phyloP scores from a whole-genome alignment of 2,329 filamentous ascomycete species.

The Neofusicoccum kwambonambiense region DNA sequence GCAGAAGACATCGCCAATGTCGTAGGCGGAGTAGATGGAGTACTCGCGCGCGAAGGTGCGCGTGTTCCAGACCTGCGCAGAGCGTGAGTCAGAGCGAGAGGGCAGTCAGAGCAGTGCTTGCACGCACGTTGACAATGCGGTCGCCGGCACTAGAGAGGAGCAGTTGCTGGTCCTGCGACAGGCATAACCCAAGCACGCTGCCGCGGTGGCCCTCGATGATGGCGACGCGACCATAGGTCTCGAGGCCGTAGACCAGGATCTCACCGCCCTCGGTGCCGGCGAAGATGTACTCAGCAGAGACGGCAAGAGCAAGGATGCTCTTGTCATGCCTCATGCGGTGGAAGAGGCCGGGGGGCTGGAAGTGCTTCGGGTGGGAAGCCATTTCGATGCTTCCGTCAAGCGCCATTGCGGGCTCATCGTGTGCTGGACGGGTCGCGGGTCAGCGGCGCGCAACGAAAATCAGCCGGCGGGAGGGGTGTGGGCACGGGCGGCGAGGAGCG shows the following conservation, averaged over 20 bases:
- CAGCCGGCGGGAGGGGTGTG: not conserved
- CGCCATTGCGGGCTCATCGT: slow-evolving; percentile 25
- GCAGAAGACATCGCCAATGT: slow-evolving; percentile 94
- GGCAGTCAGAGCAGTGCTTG: not conserved
- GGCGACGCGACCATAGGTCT: slow-evolving; percentile 76
- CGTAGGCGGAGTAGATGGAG: slow-evolving; percentile 89
- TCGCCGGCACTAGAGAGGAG: slow-evolving; percentile 94
- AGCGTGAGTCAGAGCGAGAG: slow-evolving; percentile 1
- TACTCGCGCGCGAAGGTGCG: slow-evolving; percentile 72
- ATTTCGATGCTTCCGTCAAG: slow-evolving; percentile 22
- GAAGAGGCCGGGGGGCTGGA: slow-evolving; percentile 58
- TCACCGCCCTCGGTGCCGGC: slow-evolving; percentile 92
- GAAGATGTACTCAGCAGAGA: slow-evolving; percentile 79
- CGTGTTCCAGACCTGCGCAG: slow-evolving; percentile 73
- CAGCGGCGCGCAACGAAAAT: slow-evolving; percentile 7
- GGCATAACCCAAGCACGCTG: slow-evolving; percentile 80
- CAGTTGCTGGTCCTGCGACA: slow-evolving; percentile 71
- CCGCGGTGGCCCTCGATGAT: slow-evolving; percentile 87
- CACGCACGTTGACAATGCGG: slow-evolving; percentile 75
- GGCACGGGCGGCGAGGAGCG: not conserved
- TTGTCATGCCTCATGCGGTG: slow-evolving; percentile 75
- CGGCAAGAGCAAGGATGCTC: slow-evolving; percentile 77
- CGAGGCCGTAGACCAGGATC: slow-evolving; percentile 85
- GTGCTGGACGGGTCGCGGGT: not conserved
- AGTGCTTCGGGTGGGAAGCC: slow-evolving; percentile 7